Percentiles rank a stretch among this genome's conserved stretches.
Evolutionary conservation across 2,329 filamentous ascomycete species (phyloP).

Genomic region (Penicillium paneum): DNA sequence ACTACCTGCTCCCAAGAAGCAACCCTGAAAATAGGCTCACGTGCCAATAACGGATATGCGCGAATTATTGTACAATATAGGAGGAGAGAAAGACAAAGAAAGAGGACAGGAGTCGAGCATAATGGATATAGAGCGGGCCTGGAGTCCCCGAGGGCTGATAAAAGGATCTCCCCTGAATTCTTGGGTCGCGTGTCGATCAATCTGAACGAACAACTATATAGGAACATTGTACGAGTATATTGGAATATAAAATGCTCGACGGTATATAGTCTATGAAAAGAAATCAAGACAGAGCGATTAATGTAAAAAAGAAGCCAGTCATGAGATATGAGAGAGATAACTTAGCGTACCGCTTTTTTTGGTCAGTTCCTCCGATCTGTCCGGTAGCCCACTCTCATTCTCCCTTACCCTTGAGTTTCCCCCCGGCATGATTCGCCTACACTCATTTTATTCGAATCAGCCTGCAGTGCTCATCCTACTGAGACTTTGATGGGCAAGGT

Average conservation of each 20-base stretch:
- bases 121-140: not conserved
- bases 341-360: slow-evolving; percentile 18
- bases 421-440: slow-evolving; percentile 13
- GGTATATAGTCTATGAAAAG: not conserved
- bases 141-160: not conserved
- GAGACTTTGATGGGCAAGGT: slow-evolving; percentile 11
- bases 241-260: not conserved
- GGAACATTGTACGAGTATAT: not conserved
- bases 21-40: not conserved
- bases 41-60: not conserved
- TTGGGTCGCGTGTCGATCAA: slow-evolving; percentile 11
- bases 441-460: slow-evolving; percentile 6
- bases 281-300: not conserved
- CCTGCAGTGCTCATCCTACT: slow-evolving; percentile 9
- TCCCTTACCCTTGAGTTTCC: slow-evolving; percentile 14
- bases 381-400: slow-evolving; percentile 21
- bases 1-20: slow-evolving; percentile 3
- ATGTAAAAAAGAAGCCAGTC: slow-evolving; percentile 8
- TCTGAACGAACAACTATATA: not conserved
- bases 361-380: slow-evolving; percentile 21
- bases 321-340: slow-evolving; percentile 8
- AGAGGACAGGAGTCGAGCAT: not conserved
- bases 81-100: not conserved
- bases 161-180: slow-evolving; percentile 8
- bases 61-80: slow-evolving; percentile 6